Conservation (phyloP, 2,329 filamentous ascomycete species). For the Sporothrix brasiliensis region DNA sequence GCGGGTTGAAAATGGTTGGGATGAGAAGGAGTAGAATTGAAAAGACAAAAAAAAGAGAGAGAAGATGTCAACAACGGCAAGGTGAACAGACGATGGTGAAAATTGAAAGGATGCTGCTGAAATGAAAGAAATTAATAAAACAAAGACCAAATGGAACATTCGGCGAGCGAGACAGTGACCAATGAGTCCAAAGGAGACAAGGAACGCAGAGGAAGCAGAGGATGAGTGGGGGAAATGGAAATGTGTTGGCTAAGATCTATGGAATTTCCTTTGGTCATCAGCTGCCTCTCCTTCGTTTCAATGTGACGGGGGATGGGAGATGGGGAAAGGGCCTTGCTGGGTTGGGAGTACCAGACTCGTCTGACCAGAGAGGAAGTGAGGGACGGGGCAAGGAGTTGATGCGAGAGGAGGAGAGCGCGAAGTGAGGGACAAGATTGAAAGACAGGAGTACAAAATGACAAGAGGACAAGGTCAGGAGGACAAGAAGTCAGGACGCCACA, state of each 20-base stretch:
- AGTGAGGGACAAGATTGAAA: too few species aligned
- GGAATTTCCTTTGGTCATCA: slow-evolving; percentile 8
- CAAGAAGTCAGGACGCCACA: slow-evolving; percentile 9
- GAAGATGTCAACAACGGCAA: too few species aligned
- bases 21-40: neutral
- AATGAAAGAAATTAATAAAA: neutral
- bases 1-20: neutral
- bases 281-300: slow-evolving; percentile 2
- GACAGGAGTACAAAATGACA: neutral
- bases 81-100: neutral
- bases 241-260: neutral
- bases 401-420: neutral
- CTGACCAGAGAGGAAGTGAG: neutral
- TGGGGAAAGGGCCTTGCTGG: neutral
- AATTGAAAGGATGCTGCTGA: neutral
- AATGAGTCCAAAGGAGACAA: neutral
- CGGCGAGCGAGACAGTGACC: too few species aligned
- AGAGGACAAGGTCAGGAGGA: neutral
- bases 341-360: neutral
- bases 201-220: neutral
- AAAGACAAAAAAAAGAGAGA: neutral
- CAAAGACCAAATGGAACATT: too few species aligned
- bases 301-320: neutral
- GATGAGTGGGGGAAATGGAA: neutral
- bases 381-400: neutral